Percentiles rank a stretch among this genome's conserved stretches.
Evolutionary conservation across 1,139 yeast species (phyloP).

Genomic region (Saccharomycopsis crataegensis): DNA sequence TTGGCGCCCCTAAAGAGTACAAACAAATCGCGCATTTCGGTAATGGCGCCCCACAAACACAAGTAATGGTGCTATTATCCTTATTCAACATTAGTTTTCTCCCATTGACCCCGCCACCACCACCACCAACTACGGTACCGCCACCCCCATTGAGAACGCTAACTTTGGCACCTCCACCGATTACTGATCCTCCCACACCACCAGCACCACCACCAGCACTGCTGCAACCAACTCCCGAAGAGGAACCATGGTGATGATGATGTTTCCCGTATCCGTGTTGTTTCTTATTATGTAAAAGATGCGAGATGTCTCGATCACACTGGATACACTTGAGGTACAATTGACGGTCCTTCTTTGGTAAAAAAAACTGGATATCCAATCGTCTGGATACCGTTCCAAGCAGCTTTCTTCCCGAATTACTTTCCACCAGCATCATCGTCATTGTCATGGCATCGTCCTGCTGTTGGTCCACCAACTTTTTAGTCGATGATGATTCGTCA

Average conservation of each 20-base stretch:
- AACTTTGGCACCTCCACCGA: not conserved
- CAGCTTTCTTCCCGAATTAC: not conserved
- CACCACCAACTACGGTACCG: not conserved
- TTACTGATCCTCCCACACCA: not conserved
- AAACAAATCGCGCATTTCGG: slow-evolving; percentile 91
- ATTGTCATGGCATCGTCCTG: not conserved
- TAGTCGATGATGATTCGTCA: no score
- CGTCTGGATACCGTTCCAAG: no score
- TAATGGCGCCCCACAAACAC: slow-evolving; percentile 68
- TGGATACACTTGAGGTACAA: slow-evolving; percentile 19
- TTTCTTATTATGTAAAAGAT: slow-evolving; percentile 8
- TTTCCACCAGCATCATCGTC: not conserved
- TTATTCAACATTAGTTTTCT: slow-evolving; percentile 24
- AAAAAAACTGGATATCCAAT: slow-evolving; percentile 13
- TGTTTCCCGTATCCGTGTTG: not conserved
- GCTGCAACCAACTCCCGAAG: not conserved
- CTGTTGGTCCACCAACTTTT: not conserved
- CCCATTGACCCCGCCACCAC: slow-evolving; percentile 8
- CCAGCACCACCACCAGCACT: not conserved
- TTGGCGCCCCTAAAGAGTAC: slow-evolving; percentile 69
- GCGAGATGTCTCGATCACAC: slow-evolving; percentile 16
- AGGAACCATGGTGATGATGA: not conserved
- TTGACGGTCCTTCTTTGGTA: slow-evolving; percentile 10
- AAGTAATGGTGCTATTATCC: slow-evolving; percentile 15
- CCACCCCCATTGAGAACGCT: not conserved